Evolutionary conservation across 352 stramenopile species (phyloP).

Genomic region (Pythium rishiriense): DNA sequence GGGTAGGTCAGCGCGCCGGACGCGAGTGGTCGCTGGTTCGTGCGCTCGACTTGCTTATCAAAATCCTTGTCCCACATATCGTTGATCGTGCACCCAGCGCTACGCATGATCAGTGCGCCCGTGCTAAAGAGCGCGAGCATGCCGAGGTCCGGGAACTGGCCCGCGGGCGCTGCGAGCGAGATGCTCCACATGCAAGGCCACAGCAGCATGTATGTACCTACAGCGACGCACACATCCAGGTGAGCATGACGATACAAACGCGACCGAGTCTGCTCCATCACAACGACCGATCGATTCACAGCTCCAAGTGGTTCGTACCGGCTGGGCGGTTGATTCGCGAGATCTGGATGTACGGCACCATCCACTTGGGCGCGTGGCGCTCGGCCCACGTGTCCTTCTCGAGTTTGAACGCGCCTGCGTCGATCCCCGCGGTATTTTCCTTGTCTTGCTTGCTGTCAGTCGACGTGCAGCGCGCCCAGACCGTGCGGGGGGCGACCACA

Average conservation of each 20-base stretch:
- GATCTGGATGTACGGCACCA: constrained; percentile 88
- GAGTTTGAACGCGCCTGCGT: constrained; percentile 49
- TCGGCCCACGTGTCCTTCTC: constrained; percentile 90
- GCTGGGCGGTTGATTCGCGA: constrained; percentile 80
- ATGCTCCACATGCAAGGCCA: constrained; percentile 98
- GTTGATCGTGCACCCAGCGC: constrained; percentile 99
- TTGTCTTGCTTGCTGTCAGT: neutral
- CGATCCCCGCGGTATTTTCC: neutral
- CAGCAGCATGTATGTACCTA: constrained; percentile 94
- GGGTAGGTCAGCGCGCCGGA: constrained; percentile 86
- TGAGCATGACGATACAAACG: too few species aligned
- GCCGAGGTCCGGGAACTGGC: constrained; percentile 76
- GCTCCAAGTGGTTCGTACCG: constrained; percentile 24
- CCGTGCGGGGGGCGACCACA: neutral
- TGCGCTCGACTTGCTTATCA: constrained; percentile 95
- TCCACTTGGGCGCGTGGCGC: constrained; percentile 65
- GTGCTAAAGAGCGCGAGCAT: constrained; percentile 84
- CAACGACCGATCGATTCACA: neutral
- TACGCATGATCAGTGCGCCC: constrained; percentile 97
- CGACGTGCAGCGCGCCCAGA: constrained; percentile 14
- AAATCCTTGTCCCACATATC: constrained; percentile 99
- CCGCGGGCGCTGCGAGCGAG: constrained; percentile 86
- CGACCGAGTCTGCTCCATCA: too few species aligned
- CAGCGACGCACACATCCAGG: neutral
- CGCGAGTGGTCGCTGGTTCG: constrained; percentile 93